Evolutionary conservation across 2,329 filamentous ascomycete species (phyloP), one percentile per base, ranked within the genome.

Genomic region (Exophiala spinifera): DNA sequence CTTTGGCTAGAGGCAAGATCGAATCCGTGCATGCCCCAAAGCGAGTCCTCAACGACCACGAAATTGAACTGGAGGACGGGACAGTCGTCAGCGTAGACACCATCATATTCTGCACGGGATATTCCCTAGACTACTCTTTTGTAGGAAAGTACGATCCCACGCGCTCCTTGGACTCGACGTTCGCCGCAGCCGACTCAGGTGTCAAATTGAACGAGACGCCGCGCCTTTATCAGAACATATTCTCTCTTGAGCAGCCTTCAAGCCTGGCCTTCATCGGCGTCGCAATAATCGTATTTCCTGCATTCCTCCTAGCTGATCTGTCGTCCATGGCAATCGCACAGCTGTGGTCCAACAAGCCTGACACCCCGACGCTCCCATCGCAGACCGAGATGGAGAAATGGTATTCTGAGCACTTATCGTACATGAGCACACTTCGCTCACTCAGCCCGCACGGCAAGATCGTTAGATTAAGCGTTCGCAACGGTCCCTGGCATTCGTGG

Each of bases 71-170:
- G 10, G 55, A 60, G 8, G 65, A 70, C 50, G 69, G 68, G 1
- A 64, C 61, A 4, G 53, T 63, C 8, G 57, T 72, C 14, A 62
- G 67, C 25, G 62, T 72, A 23, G 67, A 71, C 50, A 64, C 64
- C 10, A 66, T 73, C 23, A 66, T 72, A 39, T 71, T 62, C 51
- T 70, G 68, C 51, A 72, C 70, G 7, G 70, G 70, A 40, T 72
- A 71, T 57, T 51, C 60, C n/a, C 56, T 59, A 36, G 60, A 66
- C 53, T 67, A 57, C 44, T 59, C 63, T 25, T 49, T 68, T 17
- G 23, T 65, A 5, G 63, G 65, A 11, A 57, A 59, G 6, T 61
- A 63, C 21, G 67, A 70, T 40, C 66, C 66, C 8, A 63, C 61
- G 2, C 34, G 53, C 23, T 39, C 36, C 7, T 11, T 31, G 10